Base-by-base conservation (phyloP, 1,139 yeast species). In the Zygosaccharomyces pseudobailii region DNA sequence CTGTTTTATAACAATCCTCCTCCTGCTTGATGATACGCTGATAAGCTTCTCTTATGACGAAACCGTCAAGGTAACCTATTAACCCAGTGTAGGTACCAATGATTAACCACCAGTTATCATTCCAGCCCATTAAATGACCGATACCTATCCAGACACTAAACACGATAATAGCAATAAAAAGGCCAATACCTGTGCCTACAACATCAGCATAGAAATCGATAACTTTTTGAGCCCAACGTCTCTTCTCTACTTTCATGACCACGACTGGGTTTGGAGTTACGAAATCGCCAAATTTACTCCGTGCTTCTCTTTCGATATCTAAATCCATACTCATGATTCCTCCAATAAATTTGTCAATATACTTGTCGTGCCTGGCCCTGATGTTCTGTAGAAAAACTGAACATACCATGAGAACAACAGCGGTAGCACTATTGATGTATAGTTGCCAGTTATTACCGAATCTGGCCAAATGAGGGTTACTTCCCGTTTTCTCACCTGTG, bases 21-120 rank as follows among this genome's bases (percentile, higher is more conserved):
- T 67, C 71, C 36, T 65, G 57, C 9, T 51, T 36, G 3, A 65
- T 61, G 23, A 62, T 61, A 37, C 68, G 57, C 40, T 57, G 61
- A 40, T 66, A 70, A n/a, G 66, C 67, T 42, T 69, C 67, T 53
- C 74, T 59, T 36, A 71, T 55, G 23, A 65, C 68, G 50, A 68
- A 71, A 2, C 74, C 73, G 51, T 71, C 74, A 34, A 67, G 49
- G 50, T 69, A 70, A 3, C 74, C 73, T 30, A 70, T 58, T 25
- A 71, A 57, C 21, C 74, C 74, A 0, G 74, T 69, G 49, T 71
- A 71, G 3, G 74, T 68, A 42, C 74, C 74, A 51, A 70, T 70
- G 32, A 71, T 68, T 32, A 71, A 55, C 73, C 73, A 71, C 74
- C 74, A 71, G 45, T 69, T 58, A 35, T 64, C 65, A 50, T 56